Evolutionary conservation across 495 filamentous ascomycete genomes (phyloP), one percentile per base, ranked within the genome.

Genomic region (Lasiosphaeria miniovina): DNA sequence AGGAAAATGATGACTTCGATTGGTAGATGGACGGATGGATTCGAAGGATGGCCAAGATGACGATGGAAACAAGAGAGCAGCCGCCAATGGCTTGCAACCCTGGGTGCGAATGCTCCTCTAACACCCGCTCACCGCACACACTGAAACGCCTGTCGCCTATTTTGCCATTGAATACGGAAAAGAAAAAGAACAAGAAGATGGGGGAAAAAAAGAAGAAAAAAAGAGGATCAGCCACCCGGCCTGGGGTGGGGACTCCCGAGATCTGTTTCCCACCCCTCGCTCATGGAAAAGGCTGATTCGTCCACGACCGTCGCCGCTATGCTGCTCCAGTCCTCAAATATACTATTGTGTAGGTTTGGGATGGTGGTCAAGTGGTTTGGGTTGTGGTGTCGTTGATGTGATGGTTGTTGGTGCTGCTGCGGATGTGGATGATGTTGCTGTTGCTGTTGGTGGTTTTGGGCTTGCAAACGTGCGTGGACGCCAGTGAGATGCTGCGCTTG

Each of bases 361-460:
- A 10, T 49, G 33, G 11, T 2, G 24, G 24, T 2, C 6, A 54
- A 51, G 4, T 58, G 55, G 3, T 54, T 35, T 4, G 57, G 55
- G 1, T 60, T 59, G 6, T 64, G 66, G 3, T 59, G 61, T 58
- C 40, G 31, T 6, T 59, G 61, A 24, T 52, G 36, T 62, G 73
- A 24, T 24, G 24, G 24, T 24, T 24, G 24, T 24, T 24, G 24
- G 24, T 24, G 24, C 24, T 24, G 24, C 24, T 24, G 24, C 24
- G 24, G 76, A 34, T 75, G 56, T 43, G 59, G 0, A 14, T 57
- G 38, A 60, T 80, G 77, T 24, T 76, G 74, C 46, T 80, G 75
- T 36, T 59, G 62, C 12, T 55, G 53, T 36, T 56, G 61, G 6
- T 52, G 59, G 46, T 38, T 52, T 34, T 52, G 50, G 11, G 11